These are phyloP conservation scores for Macrocybe gigantea DNA, from an alignment of 768 basidiomycete species.

Conservation along the genomic window DNA sequence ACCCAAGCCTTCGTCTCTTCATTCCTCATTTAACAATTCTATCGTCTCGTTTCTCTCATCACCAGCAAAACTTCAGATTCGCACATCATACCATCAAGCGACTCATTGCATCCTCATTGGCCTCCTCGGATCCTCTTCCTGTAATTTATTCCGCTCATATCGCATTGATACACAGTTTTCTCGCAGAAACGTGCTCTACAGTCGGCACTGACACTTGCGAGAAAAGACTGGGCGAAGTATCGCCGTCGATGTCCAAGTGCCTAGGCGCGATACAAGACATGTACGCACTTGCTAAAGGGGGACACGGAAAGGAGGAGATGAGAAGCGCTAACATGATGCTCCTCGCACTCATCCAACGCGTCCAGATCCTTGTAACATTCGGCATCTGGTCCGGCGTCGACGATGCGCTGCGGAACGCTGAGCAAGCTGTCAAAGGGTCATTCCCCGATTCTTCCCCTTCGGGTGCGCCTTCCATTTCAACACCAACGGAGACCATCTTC, in stretches of 20 bases:
- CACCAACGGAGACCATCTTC: slow-evolving; percentile 10
- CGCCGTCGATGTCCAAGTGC: slow-evolving; percentile 11
- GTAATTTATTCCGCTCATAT: slow-evolving; percentile 51
- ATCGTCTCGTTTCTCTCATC: slow-evolving; percentile 54
- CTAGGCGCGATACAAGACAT: slow-evolving; percentile 30
- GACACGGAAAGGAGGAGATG: slow-evolving; percentile 3
- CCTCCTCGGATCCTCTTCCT: slow-evolving; percentile 44
- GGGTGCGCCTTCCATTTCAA: neutral
- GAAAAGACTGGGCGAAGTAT: slow-evolving; percentile 6
- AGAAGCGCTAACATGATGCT: slow-evolving; percentile 38
- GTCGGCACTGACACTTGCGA: slow-evolving; percentile 8
- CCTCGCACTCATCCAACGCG: slow-evolving; percentile 48
- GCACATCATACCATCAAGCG: slow-evolving; percentile 55
- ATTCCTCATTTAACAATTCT: slow-evolving; percentile 55
- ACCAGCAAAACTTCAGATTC: slow-evolving; percentile 47
- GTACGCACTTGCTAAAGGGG: slow-evolving; percentile 12
- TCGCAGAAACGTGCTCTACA: slow-evolving; percentile 11
- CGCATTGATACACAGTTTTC: slow-evolving; percentile 38
- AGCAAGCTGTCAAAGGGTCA: slow-evolving; percentile 18
- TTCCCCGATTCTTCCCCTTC: neutral
- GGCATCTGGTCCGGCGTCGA: slow-evolving; percentile 49
- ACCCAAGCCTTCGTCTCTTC: slow-evolving; percentile 59
- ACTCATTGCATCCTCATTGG: slow-evolving; percentile 38
- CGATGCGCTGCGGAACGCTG: slow-evolving; percentile 41
- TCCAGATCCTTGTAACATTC: slow-evolving; percentile 49